Percentiles rank a stretch among this genome's conserved stretches.
These are phyloP conservation scores for Leccinellum albellum DNA, from an alignment of 768 basidiomycete species.

Conservation along the genomic window DNA sequence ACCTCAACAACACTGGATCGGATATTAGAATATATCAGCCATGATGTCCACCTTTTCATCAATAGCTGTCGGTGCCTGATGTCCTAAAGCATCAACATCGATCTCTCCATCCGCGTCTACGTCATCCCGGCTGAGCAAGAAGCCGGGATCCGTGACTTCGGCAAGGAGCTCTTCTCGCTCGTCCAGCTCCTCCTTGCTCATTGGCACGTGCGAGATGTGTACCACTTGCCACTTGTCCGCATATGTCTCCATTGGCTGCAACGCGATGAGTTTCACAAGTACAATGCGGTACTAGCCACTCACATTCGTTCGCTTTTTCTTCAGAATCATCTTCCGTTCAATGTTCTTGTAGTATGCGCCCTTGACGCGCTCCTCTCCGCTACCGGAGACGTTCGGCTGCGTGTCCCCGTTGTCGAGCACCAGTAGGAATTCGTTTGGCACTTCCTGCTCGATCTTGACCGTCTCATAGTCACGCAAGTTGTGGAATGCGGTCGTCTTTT, in stretches of 20 bases:
- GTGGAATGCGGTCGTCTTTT: conserved; percentile 65
- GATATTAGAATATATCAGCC: conserved; percentile 33
- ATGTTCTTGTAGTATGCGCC: conserved; percentile 90
- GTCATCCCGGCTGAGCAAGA: conserved; percentile 47
- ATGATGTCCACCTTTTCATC: conserved; percentile 38
- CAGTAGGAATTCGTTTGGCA: conserved; percentile 78
- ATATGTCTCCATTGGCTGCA: conserved; percentile 66
- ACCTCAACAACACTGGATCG: not conserved
- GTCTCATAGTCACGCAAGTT: conserved; percentile 85
- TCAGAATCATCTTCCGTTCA: conserved; percentile 82
- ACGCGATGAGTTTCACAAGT: not conserved
- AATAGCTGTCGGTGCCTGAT: conserved; percentile 47
- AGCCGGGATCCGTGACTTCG: conserved; percentile 67
- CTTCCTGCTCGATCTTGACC: conserved; percentile 81
- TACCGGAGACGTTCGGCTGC: conserved; percentile 32
- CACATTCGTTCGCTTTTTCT: conserved; percentile 81
- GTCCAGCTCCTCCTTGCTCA: conserved; percentile 70
- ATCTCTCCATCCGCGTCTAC: conserved; percentile 61
- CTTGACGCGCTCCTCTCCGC: conserved; percentile 41
- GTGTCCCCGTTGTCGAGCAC: conserved; percentile 63
- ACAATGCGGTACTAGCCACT: conserved; percentile 23
- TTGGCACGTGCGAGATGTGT: conserved; percentile 63
- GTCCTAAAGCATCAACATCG: conserved; percentile 54
- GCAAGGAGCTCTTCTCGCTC: conserved; percentile 78
- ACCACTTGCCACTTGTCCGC: conserved; percentile 82